These are phyloP conservation scores for Cutaneotrichosporon cutaneum DNA, from an alignment of 1,284 basidiomycete species.

Conservation along the genomic window DNA sequence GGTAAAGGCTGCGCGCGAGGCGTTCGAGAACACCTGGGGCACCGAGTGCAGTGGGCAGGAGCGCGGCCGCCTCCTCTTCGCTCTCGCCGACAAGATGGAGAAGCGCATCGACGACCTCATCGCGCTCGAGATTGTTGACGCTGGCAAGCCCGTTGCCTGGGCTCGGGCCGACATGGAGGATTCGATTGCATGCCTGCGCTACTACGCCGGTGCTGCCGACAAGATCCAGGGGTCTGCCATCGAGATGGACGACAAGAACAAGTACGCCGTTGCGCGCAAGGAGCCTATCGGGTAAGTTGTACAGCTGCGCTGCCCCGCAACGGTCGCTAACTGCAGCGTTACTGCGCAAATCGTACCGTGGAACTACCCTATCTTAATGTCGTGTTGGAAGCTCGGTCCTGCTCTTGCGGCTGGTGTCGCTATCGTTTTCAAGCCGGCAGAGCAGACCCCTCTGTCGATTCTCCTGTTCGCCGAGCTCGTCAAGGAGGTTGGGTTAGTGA, in stretches of 20 bases:
- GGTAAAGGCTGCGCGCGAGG: constrained; percentile 73
- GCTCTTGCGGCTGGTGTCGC: constrained; percentile 66
- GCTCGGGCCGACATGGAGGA: constrained; percentile 71
- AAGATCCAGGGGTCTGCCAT: constrained; percentile 66
- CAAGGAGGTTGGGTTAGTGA: constrained; percentile 64
- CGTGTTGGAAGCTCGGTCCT: constrained; percentile 77
- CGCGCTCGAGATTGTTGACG: constrained; percentile 73
- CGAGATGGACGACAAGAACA: constrained; percentile 55
- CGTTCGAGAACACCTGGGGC: constrained; percentile 73
- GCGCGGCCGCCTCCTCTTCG: constrained; percentile 71
- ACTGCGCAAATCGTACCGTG: constrained; percentile 57
- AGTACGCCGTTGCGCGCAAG: constrained; percentile 80
- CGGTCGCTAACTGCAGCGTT: constrained; percentile 57
- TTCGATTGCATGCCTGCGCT: constrained; percentile 71
- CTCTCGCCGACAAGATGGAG: constrained; percentile 88
- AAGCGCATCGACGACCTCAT: constrained; percentile 67
- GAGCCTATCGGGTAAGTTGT: constrained; percentile 72
- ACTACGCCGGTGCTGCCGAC: constrained; percentile 59
- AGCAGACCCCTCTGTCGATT: constrained; percentile 81
- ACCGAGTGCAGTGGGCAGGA: constrained; percentile 67
- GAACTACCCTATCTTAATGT: not conserved
- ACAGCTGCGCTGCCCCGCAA: not conserved
- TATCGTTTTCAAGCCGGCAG: constrained; percentile 54
- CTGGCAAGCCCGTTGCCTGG: constrained; percentile 72
- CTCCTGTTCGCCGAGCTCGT: constrained; percentile 62